Evolutionary conservation across 2,329 filamentous ascomycete species (phyloP).

Genomic region (Nemania diffusa): DNA sequence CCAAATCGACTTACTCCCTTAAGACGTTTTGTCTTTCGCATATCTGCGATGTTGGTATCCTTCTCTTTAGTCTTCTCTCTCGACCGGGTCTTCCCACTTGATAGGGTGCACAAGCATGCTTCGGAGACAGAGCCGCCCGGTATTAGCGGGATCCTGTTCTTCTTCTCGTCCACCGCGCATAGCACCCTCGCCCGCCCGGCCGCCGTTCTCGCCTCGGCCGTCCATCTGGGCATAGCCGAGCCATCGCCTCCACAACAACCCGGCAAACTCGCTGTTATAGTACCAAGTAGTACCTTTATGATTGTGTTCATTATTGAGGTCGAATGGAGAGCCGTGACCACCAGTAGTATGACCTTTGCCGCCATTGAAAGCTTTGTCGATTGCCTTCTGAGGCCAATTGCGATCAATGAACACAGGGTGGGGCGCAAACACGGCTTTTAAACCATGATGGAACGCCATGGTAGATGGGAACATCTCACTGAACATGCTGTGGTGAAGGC

Average conservation of each 20-base stretch:
- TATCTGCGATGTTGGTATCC: constrained; percentile 32
- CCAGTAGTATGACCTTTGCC: constrained; percentile 74
- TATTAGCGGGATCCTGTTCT: constrained; percentile 57
- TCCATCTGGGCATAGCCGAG: constrained; percentile 68
- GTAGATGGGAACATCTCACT: constrained; percentile 82
- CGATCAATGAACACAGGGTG: constrained; percentile 85
- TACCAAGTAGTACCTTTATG: constrained; percentile 87
- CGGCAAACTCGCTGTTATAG: constrained; percentile 81
- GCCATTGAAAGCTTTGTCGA: constrained; percentile 82
- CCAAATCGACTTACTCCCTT: constrained; percentile 24
- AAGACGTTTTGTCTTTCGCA: constrained; percentile 27
- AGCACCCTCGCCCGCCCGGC: constrained; percentile 57
- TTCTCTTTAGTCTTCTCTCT: constrained; percentile 46
- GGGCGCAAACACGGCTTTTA: constrained; percentile 83
- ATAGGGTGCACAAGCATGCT: constrained; percentile 85
- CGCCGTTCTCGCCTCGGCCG: constrained; percentile 62
- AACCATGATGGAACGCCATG: constrained; percentile 76
- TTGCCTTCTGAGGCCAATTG: constrained; percentile 74
- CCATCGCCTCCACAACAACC: constrained; percentile 84
- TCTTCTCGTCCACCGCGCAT: constrained; percentile 63
- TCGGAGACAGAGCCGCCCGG: constrained; percentile 79
- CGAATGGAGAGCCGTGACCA: constrained; percentile 73
- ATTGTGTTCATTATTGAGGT: constrained; percentile 79
- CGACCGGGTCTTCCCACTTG: constrained; percentile 70
- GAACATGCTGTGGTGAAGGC: constrained; percentile 77